phyloP scores from a whole-genome alignment of 179 eudicot species.

The Spinacia oleracea region DNA sequence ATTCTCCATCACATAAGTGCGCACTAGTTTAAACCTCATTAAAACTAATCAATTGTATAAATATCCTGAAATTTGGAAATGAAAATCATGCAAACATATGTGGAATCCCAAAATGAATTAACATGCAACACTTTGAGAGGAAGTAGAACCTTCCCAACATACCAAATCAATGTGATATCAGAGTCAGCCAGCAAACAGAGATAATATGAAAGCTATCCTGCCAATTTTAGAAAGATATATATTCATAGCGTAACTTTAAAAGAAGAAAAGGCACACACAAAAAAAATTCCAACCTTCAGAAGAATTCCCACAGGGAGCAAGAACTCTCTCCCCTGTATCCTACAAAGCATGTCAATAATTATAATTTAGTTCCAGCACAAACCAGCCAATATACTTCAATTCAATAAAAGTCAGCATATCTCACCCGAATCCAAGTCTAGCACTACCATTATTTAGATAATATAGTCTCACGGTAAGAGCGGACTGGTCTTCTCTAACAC shows the following conservation, averaged over 20 bases:
- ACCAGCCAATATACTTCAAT: not conserved
- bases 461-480: constrained; percentile 74
- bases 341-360: constrained; percentile 33
- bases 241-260: not conserved
- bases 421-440: constrained; percentile 97
- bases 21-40: not conserved
- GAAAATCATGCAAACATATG: not conserved
- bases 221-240: not conserved
- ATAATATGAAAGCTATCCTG: not conserved
- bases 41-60: not conserved
- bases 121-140: not conserved
- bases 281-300: constrained; percentile 56
- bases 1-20: not conserved
- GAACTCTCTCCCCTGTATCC: constrained; percentile 84
- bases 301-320: constrained; percentile 92
- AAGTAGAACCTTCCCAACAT: no score
- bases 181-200: no score
- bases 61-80: not conserved
- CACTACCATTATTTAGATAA: constrained; percentile 93
- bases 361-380: constrained; percentile 3
- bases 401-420: constrained; percentile 21
- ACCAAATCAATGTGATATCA: no score
- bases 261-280: not conserved
- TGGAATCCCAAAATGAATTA: not conserved
- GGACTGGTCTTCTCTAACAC: constrained; percentile 92